phyloP scores from a whole-genome alignment of 371 early-diverging fungal genomes.

The Mortierella sp. region DNA sequence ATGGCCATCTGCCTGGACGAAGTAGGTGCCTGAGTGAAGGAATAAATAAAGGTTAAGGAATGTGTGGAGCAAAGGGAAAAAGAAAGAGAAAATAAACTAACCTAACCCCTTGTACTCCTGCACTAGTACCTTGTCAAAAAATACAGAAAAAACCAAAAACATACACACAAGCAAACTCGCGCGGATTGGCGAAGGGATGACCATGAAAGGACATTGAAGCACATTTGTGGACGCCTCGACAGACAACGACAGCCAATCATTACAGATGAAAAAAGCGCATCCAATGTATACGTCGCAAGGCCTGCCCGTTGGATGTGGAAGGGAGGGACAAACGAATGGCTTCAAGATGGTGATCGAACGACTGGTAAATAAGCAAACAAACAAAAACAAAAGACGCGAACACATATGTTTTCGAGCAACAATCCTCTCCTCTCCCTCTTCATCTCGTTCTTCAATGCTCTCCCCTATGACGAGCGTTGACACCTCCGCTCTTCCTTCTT shows the following conservation, averaged over 20 bases:
- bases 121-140: background rate
- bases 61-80: conserved; percentile 28
- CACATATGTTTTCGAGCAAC: background rate
- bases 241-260: conserved; percentile 5
- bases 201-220: background rate
- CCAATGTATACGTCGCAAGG: background rate
- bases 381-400: background rate
- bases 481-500: background rate
- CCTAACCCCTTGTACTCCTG: background rate
- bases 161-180: background rate
- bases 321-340: background rate
- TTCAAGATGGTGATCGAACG: background rate
- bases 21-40: background rate
- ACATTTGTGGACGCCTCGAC: background rate
- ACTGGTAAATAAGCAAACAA: background rate
- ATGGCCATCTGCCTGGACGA: background rate
- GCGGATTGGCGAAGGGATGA: background rate
- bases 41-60: conserved; percentile 17
- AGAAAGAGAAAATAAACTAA: conserved; percentile 3
- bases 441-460: background rate
- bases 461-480: background rate
- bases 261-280: background rate
- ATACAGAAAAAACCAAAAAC: background rate
- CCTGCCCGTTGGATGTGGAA: background rate
- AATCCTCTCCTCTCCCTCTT: background rate